Conservation (phyloP, 2,329 filamentous ascomycete species). For the Fusarium keratoplasticum region DNA sequence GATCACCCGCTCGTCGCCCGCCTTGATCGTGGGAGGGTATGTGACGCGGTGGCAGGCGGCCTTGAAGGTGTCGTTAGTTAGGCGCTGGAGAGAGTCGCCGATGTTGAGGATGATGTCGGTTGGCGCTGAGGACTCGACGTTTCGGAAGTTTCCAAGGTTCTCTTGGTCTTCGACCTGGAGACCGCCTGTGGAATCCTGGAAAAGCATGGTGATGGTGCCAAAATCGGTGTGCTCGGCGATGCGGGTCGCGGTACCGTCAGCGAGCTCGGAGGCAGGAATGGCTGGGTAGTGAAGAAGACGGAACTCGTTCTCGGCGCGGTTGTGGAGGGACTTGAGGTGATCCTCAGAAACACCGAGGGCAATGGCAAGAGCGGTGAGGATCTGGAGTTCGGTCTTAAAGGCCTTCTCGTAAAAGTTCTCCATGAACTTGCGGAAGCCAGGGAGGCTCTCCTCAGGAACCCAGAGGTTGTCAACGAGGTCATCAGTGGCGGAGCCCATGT, state of each 20-base stretch:
- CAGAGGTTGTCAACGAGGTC: constrained; percentile 45
- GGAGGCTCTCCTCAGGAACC: constrained; percentile 41
- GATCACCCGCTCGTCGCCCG: constrained; percentile 33
- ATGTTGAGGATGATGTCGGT: constrained; percentile 54
- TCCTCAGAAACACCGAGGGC: constrained; percentile 74
- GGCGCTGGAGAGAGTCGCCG: constrained; percentile 53
- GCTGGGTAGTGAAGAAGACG: constrained; percentile 67
- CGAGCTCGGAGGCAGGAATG: constrained; percentile 45
- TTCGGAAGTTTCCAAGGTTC: constrained; percentile 38
- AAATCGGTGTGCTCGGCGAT: constrained; percentile 51
- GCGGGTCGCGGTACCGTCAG: constrained; percentile 41
- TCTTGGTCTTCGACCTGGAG: constrained; percentile 46
- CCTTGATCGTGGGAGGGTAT: constrained; percentile 39
- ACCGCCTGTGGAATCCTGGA: constrained; percentile 46
- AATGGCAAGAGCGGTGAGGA: constrained; percentile 82
- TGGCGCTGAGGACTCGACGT: constrained; percentile 38
- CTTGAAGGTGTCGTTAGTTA: constrained; percentile 51
- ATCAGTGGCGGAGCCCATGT: constrained; percentile 51
- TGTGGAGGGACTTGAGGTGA: constrained; percentile 76
- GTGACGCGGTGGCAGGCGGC: constrained; percentile 51
- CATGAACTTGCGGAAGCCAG: constrained; percentile 43
- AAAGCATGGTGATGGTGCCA: constrained; percentile 48
- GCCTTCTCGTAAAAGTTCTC: constrained; percentile 76
- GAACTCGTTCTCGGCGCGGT: constrained; percentile 68
- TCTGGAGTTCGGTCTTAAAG: constrained; percentile 75